phyloP scores from a whole-genome alignment of 2,329 filamentous ascomycete species.

The Penicillium expansum region DNA sequence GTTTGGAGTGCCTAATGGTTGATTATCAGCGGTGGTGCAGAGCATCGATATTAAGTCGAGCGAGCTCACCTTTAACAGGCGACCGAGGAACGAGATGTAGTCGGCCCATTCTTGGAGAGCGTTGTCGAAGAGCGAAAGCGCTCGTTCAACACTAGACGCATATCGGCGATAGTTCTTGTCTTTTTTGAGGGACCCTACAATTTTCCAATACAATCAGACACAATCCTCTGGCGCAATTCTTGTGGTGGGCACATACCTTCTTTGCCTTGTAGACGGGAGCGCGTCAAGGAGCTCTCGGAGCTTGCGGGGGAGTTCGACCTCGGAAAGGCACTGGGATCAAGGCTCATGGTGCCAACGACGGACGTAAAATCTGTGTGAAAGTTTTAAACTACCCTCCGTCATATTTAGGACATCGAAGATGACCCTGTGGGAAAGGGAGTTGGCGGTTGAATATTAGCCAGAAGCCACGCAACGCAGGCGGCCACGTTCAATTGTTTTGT shows the following conservation, averaged over 20 bases:
- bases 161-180: constrained; percentile 79
- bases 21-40: constrained; percentile 3
- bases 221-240: neutral
- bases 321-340: constrained; percentile 42
- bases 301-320: constrained; percentile 68
- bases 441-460: constrained; percentile 17
- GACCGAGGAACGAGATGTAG: constrained; percentile 94
- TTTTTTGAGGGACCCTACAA: constrained; percentile 46
- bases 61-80: constrained; percentile 72
- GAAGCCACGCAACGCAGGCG: constrained; percentile 24
- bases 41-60: neutral
- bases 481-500: constrained; percentile 24
- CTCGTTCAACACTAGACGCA: constrained; percentile 81
- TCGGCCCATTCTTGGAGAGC: constrained; percentile 98
- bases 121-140: constrained; percentile 85
- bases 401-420: constrained; percentile 34
- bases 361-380: constrained; percentile 23
- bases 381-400: constrained; percentile 30
- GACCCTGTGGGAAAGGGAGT: constrained; percentile 14
- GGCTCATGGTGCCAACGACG: constrained; percentile 42
- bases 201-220: constrained; percentile 3
- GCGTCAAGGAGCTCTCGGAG: constrained; percentile 77
- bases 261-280: constrained; percentile 74
- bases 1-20: constrained; percentile 73
- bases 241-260: constrained; percentile 59